Conservation (phyloP, 108 stramenopile species). For the Nitzschia palea region DNA sequence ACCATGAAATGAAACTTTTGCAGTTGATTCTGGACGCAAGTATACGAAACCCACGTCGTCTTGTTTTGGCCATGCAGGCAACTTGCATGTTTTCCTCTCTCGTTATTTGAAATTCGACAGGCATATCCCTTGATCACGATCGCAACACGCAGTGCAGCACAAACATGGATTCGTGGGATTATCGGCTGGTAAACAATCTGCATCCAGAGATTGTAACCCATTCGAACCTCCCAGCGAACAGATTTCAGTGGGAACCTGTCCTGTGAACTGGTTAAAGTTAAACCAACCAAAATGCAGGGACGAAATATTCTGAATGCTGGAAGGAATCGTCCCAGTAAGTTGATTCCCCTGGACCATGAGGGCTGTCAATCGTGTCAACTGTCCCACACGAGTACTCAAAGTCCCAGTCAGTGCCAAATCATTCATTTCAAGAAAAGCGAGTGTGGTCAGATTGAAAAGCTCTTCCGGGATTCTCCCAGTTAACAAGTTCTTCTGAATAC, state of each 20-base stretch:
- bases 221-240: not conserved
- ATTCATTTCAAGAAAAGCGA: constrained; percentile 1
- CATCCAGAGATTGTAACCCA: constrained; percentile 8
- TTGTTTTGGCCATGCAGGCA: no score
- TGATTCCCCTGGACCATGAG: constrained; percentile 31
- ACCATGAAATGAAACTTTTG: no score
- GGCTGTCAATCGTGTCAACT: constrained; percentile 13
- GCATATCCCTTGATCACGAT: no score
- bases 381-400: constrained; percentile 6
- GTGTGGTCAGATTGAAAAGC: constrained; percentile 9
- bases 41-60: no score
- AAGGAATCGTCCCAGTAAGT: constrained; percentile 34
- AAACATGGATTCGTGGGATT: constrained; percentile 10
- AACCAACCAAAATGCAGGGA: constrained; percentile 15
- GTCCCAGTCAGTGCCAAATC: constrained; percentile 17
- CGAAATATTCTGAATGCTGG: constrained; percentile 23
- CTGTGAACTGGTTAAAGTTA: constrained; percentile 14
- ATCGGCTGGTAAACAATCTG: constrained; percentile 24
- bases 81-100: no score
- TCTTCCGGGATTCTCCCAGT: constrained; percentile 24
- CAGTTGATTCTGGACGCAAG: no score
- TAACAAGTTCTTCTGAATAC: constrained; percentile 30
- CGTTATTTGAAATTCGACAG: no score
- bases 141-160: constrained; percentile 32
- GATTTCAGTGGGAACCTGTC: constrained; percentile 10